Evolutionary conservation across 805 yeast species (phyloP), one percentile per base, ranked within the genome.

Genomic region (Tetrapisispora pingtungensis): DNA sequence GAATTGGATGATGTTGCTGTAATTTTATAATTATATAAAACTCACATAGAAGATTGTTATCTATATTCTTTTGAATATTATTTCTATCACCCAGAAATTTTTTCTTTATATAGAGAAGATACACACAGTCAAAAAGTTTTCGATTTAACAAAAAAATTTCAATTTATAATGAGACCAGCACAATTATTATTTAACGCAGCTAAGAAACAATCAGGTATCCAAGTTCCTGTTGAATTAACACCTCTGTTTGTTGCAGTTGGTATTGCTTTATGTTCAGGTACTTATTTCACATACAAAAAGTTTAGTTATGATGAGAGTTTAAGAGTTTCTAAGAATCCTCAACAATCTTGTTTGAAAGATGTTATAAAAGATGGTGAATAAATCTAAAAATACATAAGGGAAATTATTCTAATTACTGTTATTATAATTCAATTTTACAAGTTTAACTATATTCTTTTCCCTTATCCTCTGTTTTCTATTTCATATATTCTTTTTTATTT

Each of bases 191-290:
- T 72, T 56, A 66, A 68, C 61, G 71, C 74, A 58, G 71, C 73
- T 49, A 69, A 68, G 53, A 68, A 68, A 55, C 47, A 60, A 26
- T 50, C 63, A 44, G 66, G 66, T 46, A 41, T 56, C 36, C 55
- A 57, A 36, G 53, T 75, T 44, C 81, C 81, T 56, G 72, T 75
- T 44, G 81, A 77, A 64, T 62, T 77, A 55, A 73, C 77, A 46
- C 81, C 81, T 58, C 66, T 77, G 51, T 74, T 74, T 55, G 65
- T 73, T 31, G 80, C 79, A 33, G 70, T 76, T 68, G 73, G 75
- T 58, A 72, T 74, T 46, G 81, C 80, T 33, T 55, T 65, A 45
- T 49, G 73, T 34, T 69, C 73, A 32, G 80, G 78, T 44, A 52
- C 68, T 48, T 77, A 61, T 66, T 77, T 77, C 66, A 56, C 75